Percentiles rank a stretch among this genome's conserved stretches.
phyloP scores from a whole-genome alignment of 176 grass and related monocot genomes.

The Microstegium vimineum region DNA sequence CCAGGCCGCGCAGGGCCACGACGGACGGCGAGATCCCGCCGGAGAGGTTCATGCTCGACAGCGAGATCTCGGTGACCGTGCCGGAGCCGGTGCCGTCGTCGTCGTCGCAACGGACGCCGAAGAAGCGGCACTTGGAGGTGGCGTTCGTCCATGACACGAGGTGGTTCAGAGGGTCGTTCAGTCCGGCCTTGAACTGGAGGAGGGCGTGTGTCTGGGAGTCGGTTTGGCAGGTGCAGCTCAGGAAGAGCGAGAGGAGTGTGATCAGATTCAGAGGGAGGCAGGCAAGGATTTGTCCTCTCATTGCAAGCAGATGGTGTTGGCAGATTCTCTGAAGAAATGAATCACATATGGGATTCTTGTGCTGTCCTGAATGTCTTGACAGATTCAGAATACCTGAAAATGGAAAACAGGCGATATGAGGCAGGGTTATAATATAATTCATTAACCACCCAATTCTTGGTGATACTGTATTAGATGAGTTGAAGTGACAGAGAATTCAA shows the following conservation, averaged over 20 bases:
- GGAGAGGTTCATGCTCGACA: conserved; percentile 62
- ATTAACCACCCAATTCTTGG: neutral
- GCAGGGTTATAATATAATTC: too few relatives aligned
- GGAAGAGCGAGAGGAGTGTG: conserved; percentile 34
- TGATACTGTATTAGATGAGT: neutral
- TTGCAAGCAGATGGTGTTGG: conserved; percentile 11
- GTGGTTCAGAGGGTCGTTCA: conserved; percentile 60
- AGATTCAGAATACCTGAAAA: conserved; percentile 33
- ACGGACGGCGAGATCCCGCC: conserved; percentile 64
- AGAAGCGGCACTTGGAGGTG: conserved; percentile 49
- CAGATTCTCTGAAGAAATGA: conserved; percentile 17
- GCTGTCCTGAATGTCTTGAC: neutral
- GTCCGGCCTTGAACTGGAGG: conserved; percentile 58
- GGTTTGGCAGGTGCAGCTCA: conserved; percentile 37
- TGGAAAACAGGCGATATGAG: neutral
- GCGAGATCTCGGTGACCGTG: conserved; percentile 44
- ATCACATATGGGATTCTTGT: conserved; percentile 17
- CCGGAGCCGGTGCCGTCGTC: neutral
- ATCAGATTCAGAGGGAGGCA: conserved; percentile 35
- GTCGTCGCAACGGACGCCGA: conserved; percentile 50
- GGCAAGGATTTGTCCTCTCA: conserved; percentile 26
- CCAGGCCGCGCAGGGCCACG: conserved; percentile 3
- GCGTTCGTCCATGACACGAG: conserved; percentile 59
- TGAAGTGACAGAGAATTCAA: neutral
- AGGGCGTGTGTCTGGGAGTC: conserved; percentile 46